Base-by-base conservation (phyloP, 1,284 basidiomycete species). In the Hemileia vastatrix region DNA sequence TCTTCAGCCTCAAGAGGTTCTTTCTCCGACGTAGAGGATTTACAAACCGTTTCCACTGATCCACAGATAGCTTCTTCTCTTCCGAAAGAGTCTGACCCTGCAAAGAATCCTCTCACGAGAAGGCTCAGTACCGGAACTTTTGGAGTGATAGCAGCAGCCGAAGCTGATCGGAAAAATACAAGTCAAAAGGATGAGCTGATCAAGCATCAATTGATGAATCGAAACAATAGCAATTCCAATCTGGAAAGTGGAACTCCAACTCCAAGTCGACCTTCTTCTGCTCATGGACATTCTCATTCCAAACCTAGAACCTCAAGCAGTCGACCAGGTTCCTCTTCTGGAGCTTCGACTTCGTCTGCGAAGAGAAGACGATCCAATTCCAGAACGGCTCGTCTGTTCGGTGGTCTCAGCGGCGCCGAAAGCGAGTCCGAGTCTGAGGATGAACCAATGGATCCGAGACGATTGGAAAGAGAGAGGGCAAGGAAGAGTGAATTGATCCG, bases 401-500 rank as follows among this genome's bases (percentile, higher is more conserved):
- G 2, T 11, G 36, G 36, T 40, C 36, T 40, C 15, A 40, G 36
- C n/a, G 23, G 48, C 8, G 48, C 23, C 6, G 53, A 55, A 33
- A 40, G 53, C 11, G 53, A 55, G 13, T 23, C 45, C 11, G 53
- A 55, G 23, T 61, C 47, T 18, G 43, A n/a, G 5, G 58, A 65
- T 24, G 55, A 54, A 40, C 36, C 36, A 11, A 11, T 40, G 15
- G 36, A 40, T 40, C 36, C 36, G 15, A 40, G 15, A 15, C 36
- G 15, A 40, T 11, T 9, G 15, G 36, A 40, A 13, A 65, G 67
- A 32, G 72, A 73, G 36, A 67, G 70, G 5, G 58, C 59, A 5
- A 66, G 73, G 27, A 59, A 68, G 23, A 67, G 72, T 40, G 67
- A 71, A 54, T 62, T 72, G 21, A 70, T 74, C 33, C 68, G 68